Evolutionary conservation across 1,284 basidiomycete species (phyloP), one percentile per base, ranked within the genome.

Genomic region (Cystobasidium sp.): DNA sequence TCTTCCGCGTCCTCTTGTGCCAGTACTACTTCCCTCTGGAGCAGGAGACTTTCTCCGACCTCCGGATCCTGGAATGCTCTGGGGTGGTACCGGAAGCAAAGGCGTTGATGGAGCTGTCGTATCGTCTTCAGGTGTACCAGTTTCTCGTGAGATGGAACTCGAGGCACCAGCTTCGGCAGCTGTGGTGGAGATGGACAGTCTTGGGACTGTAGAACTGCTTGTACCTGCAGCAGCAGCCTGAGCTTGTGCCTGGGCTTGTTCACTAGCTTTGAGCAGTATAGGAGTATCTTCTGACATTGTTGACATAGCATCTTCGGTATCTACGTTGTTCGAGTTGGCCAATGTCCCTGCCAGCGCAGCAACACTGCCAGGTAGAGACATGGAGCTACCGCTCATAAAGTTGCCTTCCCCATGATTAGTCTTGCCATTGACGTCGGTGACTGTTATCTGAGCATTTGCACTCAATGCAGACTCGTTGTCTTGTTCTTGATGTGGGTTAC

Each of bases 281-380:
- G 70, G 70, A 7, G 58, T 37, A 49, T 73, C 70, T n/a, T 73
- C 70, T 6, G 70, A 73, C 8, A 64, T 47, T 9, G 22, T 63
- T 16, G 59, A 64, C 70, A 73, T 73, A 6, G 63, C 70, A 58
- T 66, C 63, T 37, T 73, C 70, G 12, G 51, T 47, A 31, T 73
- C 70, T 20, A 66, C 4, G 20, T 39, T 8, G 14, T 31, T 31
- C 31, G 31, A 31, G 31, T 43, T 46, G 43, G 56, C 53, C 8
- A 53, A 56, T 10, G 22, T n/a, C 12, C 53, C 46, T 14, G 31
- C 55, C 1, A 31, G 16, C 24, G 55, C 46, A 62, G 46, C 43
- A 9, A 39, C 66, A 39, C 51, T 59, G 16, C 52, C 53, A 7
- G 66, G 46, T 12, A 58, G 41, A 12, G 61, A 63, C 61, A 49